Evolutionary conservation across 2,329 filamentous ascomycete genomes (phyloP), one percentile per base, ranked within the genome.

Genomic region (Aspergillus niger): DNA sequence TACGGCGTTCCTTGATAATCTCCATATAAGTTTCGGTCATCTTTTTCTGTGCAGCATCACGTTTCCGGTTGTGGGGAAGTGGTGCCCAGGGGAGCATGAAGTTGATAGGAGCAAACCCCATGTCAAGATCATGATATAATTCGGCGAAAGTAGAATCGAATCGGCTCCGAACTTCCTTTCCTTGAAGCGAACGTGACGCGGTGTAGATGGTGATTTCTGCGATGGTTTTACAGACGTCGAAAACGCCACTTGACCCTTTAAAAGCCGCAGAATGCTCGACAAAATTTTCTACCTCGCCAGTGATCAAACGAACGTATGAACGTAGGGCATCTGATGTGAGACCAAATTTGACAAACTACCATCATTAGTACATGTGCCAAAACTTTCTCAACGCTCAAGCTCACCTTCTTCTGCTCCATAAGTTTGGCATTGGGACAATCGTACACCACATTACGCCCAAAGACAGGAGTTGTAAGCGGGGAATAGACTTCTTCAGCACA

Each of bases 341-440:
- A 58, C 86, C 86, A 61, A 83, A 88, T 74, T 88, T 88, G 77
- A 88, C 84, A 66, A 88, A 87, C 78, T 81, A 64, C 17, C 48
- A 15, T 22, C 3, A 30, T 62, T 30, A 60, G 76, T 79, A 39
- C 69, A 64, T 44, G 13, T 24, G 8, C 47, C n/a, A 17, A 48
- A 50, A 8, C n/a, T 22, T 17, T 32, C 10, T 30, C 24, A 5
- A 17, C n/a, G 20, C 41, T 7, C 13, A n/a, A 55, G 58, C 78
- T 64, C 75, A 92, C 91, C 86, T 94, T 95, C 83, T 96, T 96
- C 82, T 96, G 92, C 80, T 96, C 92, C 92, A 96, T 96, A 72
- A 96, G 85, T 79, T 96, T 96, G 60, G 91, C 83, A 75, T 96
- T 96, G 44, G 91, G 91, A 79, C 91, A 95, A 75, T 96, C 92